Conservation (phyloP, 2,329 filamentous ascomycete species). For the Epicoccum sorghinum region DNA sequence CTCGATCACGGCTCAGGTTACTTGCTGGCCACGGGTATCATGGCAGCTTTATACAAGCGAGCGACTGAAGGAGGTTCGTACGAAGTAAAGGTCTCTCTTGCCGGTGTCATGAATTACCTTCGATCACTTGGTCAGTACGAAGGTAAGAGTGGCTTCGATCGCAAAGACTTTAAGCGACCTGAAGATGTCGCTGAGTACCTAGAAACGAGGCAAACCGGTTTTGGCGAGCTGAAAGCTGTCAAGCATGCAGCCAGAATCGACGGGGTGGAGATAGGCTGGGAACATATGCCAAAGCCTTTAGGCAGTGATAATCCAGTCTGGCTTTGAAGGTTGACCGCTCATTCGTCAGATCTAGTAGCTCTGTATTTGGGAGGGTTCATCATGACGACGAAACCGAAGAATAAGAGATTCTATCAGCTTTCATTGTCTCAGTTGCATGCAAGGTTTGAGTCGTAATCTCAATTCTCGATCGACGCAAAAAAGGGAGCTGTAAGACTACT, state of each 20-base stretch:
- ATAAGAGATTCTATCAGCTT: not conserved
- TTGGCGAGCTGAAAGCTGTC: slow-evolving; percentile 57
- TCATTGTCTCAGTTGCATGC: no score
- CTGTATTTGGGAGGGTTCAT: no score
- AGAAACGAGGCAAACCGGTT: slow-evolving; percentile 54
- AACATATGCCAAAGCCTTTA: slow-evolving; percentile 58
- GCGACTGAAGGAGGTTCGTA: slow-evolving; percentile 56
- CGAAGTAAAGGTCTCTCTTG: slow-evolving; percentile 62
- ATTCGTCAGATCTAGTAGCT: not conserved
- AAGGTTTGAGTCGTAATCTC: no score
- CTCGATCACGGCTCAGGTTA: slow-evolving; percentile 64
- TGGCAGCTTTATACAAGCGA: slow-evolving; percentile 58
- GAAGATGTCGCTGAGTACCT: slow-evolving; percentile 46
- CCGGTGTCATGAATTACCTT: slow-evolving; percentile 62
- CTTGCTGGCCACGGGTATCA: slow-evolving; percentile 60
- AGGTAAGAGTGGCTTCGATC: slow-evolving; percentile 53
- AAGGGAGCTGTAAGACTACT: not conserved
- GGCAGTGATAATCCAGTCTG: slow-evolving; percentile 56
- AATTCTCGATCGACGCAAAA: no score
- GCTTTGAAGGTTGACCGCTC: slow-evolving; percentile 15
- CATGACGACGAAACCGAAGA: no score
- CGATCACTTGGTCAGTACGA: slow-evolving; percentile 60
- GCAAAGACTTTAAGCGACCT: slow-evolving; percentile 38
- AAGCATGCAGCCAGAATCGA: slow-evolving; percentile 57
- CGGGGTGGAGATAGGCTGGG: slow-evolving; percentile 56